These are phyloP conservation scores for Anethum foeniculum DNA, from an alignment of 140 eudicot genomes.

Conservation along the genomic window DNA sequence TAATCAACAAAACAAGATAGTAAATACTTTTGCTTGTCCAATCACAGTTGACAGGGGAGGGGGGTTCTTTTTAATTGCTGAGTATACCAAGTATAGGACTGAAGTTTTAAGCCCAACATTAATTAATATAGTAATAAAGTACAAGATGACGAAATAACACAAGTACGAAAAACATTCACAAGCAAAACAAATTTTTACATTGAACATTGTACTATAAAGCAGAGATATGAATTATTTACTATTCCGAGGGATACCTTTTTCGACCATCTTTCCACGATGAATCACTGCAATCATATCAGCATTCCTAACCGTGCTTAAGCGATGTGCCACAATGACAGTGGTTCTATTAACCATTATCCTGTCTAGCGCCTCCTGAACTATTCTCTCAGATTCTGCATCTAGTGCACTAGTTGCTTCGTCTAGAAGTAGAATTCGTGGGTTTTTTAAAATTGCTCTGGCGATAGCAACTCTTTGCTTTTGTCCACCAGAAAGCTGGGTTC, in stretches of 20 bases:
- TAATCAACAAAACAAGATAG: not conserved
- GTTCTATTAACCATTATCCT: conserved; percentile 87
- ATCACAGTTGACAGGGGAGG: not conserved
- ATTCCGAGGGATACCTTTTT: conserved; percentile 48
- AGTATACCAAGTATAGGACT: not conserved
- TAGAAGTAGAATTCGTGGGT: conserved; percentile 79
- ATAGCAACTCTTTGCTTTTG: conserved; percentile 98
- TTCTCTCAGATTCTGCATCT: conserved; percentile 89
- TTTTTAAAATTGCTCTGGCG: conserved; percentile 83
- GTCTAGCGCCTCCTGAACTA: conserved; percentile 91
- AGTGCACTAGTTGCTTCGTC: conserved; percentile 99
- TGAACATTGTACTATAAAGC: not conserved
- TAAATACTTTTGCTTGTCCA: not conserved
- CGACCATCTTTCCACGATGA: conserved; percentile 82
- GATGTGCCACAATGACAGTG: conserved; percentile 88
- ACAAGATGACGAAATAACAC: not conserved
- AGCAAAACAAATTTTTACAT: not conserved
- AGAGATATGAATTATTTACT: not conserved
- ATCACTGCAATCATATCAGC: conserved; percentile 91
- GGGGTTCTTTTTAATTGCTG: not conserved
- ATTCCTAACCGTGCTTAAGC: conserved; percentile 76
- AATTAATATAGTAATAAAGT: not conserved
- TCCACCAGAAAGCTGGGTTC: conserved; percentile 95
- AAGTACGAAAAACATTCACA: not conserved
- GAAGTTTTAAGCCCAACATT: not conserved